Evolutionary conservation across 192 early-diverging fungal species (phyloP).

Genomic region (Linnemannia elongata): DNA sequence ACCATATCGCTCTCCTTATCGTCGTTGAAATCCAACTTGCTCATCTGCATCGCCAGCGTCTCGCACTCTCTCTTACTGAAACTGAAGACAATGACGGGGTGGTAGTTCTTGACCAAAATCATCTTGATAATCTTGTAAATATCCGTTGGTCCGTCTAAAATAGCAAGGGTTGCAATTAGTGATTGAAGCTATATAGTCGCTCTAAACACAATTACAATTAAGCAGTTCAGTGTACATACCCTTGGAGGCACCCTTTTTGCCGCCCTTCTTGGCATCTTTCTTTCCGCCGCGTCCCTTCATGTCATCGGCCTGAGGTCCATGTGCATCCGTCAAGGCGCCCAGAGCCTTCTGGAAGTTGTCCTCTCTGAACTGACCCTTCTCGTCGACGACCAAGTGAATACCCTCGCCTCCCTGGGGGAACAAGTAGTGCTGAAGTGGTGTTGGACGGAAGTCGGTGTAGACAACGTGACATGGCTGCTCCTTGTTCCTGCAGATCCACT

Average conservation of each 20-base stretch:
- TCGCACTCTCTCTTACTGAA: constrained; percentile 97
- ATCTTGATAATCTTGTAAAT: constrained; percentile 96
- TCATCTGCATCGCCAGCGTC: constrained; percentile 89
- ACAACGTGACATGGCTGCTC: constrained; percentile 98
- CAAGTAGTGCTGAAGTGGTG: constrained; percentile 97
- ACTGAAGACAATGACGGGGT: constrained; percentile 98
- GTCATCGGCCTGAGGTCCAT: constrained; percentile 66
- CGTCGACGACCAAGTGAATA: constrained; percentile 96
- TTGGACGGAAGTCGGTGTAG: constrained; percentile 97
- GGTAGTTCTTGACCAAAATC: constrained; percentile 95
- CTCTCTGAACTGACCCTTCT: constrained; percentile 94
- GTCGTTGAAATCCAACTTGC: constrained; percentile 93
- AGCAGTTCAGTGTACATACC: constrained; percentile 13
- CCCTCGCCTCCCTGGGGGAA: constrained; percentile 94
- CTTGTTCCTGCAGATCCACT: constrained; percentile 97
- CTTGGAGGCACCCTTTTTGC: constrained; percentile 55
- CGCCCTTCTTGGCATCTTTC: constrained; percentile 71
- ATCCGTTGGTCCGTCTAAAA: constrained; percentile 73
- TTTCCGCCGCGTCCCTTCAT: constrained; percentile 62
- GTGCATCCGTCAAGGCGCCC: constrained; percentile 72
- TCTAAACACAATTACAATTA: neutral
- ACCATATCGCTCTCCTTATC: constrained; percentile 90
- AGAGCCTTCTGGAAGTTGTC: constrained; percentile 97
- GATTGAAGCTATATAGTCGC: neutral
- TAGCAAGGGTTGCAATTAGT: neutral